Conservation (phyloP, 352 stramenopile species). For the Globisporangium rhizosaccharum region DNA sequence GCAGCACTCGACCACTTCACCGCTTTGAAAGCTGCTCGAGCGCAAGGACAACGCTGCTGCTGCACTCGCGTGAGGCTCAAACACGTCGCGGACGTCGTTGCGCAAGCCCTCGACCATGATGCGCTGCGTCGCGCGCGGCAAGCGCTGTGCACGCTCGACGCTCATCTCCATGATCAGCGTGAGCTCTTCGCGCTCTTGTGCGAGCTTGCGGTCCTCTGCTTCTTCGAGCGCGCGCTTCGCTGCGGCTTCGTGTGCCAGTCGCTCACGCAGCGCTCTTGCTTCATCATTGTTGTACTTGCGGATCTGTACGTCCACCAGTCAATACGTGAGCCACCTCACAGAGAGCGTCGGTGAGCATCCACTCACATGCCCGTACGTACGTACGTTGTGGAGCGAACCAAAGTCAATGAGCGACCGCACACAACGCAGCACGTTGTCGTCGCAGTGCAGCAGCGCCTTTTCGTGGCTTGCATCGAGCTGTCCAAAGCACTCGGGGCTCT, state of each 20-base stretch:
- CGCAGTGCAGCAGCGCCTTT: conserved; percentile 53
- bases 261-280: conserved; percentile 38
- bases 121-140: conserved; percentile 36
- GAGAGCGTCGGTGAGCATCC: no score
- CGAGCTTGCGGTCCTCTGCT: conserved; percentile 29
- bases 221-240: conserved; percentile 41
- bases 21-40: conserved; percentile 16
- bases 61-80: conserved; percentile 12
- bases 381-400: conserved; percentile 27
- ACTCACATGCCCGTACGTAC: neutral
- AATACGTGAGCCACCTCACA: neutral
- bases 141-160: conserved; percentile 26
- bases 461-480: conserved; percentile 47
- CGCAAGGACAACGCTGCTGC: neutral
- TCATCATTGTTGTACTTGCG: conserved; percentile 52
- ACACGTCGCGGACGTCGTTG: conserved; percentile 35
- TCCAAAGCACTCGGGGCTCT: conserved; percentile 58
- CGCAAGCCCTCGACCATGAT: conserved; percentile 34
- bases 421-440: conserved; percentile 47
- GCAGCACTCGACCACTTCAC: conserved; percentile 45
- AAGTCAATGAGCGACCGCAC: conserved; percentile 41
- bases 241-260: conserved; percentile 33
- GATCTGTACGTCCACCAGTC: conserved; percentile 24
- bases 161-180: conserved; percentile 33
- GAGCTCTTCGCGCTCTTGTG: conserved; percentile 24